Conservation (phyloP, 768 basidiomycete species). For the Pholiota microspora region DNA sequence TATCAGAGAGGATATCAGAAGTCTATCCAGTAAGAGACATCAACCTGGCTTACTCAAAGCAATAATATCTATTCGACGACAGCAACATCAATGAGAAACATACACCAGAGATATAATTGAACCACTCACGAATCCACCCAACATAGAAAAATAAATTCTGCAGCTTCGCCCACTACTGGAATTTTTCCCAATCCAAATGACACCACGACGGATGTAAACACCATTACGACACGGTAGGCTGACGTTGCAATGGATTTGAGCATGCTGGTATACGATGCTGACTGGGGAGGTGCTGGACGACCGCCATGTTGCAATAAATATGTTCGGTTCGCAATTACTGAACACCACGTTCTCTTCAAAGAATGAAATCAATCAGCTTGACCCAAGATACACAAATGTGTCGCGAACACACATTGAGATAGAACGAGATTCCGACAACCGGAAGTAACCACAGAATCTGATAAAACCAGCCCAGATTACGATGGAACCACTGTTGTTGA, state of each 20-base stretch:
- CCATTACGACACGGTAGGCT: slow-evolving; percentile 81
- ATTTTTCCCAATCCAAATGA: slow-evolving; percentile 63
- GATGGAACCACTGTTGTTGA: slow-evolving; percentile 64
- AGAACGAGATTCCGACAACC: slow-evolving; percentile 71
- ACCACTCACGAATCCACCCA: slow-evolving; percentile 83
- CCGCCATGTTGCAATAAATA: slow-evolving; percentile 71
- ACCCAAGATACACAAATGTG: neutral
- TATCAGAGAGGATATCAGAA: slow-evolving; percentile 21
- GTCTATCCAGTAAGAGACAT: neutral
- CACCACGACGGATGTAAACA: slow-evolving; percentile 69
- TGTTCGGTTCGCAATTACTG: slow-evolving; percentile 69
- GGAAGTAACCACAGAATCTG: slow-evolving; percentile 79
- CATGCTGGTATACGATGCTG: slow-evolving; percentile 66
- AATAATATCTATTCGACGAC: slow-evolving; percentile 67
- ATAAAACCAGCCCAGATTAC: slow-evolving; percentile 75
- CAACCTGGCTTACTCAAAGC: slow-evolving; percentile 66
- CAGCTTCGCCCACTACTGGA: slow-evolving; percentile 60
- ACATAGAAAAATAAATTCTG: slow-evolving; percentile 73
- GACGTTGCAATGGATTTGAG: slow-evolving; percentile 75
- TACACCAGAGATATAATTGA: too few relatives aligned
- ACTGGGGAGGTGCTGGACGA: slow-evolving; percentile 47
- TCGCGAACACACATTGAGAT: slow-evolving; percentile 68
- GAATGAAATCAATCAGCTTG: slow-evolving; percentile 10
- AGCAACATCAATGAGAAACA: too few relatives aligned
- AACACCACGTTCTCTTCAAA: slow-evolving; percentile 72